Conservation (phyloP, 345 rosid genomes). For the Isatis tinctoria region DNA sequence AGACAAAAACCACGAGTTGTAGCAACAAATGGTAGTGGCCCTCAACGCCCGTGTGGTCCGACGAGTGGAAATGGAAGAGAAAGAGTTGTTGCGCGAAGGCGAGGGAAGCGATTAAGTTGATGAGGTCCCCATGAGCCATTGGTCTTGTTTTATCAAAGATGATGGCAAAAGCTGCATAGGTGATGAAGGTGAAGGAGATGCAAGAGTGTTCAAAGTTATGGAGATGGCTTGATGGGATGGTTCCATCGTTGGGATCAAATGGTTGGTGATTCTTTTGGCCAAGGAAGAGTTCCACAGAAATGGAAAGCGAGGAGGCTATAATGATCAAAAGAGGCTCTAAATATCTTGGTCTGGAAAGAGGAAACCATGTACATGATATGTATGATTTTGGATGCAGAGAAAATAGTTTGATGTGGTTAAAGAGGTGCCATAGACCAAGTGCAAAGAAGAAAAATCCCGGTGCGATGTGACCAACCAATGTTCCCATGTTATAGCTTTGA, state of each 20-base stretch:
- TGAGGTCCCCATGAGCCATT: conserved; percentile 34
- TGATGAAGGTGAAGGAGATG: conserved; percentile 63
- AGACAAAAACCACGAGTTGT: conserved; percentile 50
- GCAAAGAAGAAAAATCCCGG: conserved; percentile 66
- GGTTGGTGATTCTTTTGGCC: conserved; percentile 77
- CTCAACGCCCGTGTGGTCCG: conserved; percentile 80
- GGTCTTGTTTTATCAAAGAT: conserved; percentile 46
- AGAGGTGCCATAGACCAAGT: conserved; percentile 77
- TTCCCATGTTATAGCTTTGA: conserved; percentile 49
- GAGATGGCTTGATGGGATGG: conserved; percentile 83
- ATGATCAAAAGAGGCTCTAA: conserved; percentile 61
- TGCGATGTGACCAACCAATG: conserved; percentile 67
- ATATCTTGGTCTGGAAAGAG: conserved; percentile 45
- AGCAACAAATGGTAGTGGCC: conserved; percentile 81
- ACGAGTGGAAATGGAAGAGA: conserved; percentile 73
- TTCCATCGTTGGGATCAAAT: conserved; percentile 57
- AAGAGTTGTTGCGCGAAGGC: conserved; percentile 72
- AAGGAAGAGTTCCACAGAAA: conserved; percentile 76
- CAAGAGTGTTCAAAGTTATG: conserved; percentile 83
- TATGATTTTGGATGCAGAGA: conserved; percentile 48
- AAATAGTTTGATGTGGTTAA: conserved; percentile 64
- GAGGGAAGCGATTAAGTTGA: conserved; percentile 49
- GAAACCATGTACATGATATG: conserved; percentile 60
- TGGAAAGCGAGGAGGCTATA: conserved; percentile 49
- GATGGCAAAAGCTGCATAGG: conserved; percentile 55